Evolutionary conservation across 164 flowering plant species (phyloP).

Genomic region (Sextonia rubra): DNA sequence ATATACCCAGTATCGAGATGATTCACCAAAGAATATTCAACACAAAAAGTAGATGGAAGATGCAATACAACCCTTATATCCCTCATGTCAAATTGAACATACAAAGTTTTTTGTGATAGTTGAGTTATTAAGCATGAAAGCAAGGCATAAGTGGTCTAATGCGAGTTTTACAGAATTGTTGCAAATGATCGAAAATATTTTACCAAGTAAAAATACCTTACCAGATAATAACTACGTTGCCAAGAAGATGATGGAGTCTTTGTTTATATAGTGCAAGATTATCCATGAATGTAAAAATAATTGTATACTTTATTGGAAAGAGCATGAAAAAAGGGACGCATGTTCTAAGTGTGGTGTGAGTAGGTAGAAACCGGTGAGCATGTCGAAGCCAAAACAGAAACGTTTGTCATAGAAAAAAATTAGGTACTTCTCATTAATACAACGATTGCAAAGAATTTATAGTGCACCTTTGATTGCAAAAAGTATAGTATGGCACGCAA

Average conservation of each 20-base stretch:
- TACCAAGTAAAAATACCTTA: neutral
- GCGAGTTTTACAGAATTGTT: neutral
- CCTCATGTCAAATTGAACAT: neutral
- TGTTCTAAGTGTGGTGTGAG: neutral
- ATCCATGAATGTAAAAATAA: neutral
- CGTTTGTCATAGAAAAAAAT: neutral
- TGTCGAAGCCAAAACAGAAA: neutral
- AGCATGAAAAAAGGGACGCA: neutral
- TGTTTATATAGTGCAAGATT: neutral
- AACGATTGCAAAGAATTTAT: neutral
- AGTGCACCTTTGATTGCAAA: neutral
- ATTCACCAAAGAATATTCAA: neutral
- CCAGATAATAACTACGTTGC: neutral
- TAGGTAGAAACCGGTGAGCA: neutral
- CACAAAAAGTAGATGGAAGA: neutral
- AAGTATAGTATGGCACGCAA: neutral
- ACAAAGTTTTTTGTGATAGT: neutral
- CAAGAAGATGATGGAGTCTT: neutral
- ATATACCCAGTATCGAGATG: neutral
- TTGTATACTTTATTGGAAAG: neutral
- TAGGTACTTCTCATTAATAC: neutral
- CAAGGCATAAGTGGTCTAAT: neutral
- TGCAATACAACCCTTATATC: constrained; percentile 3
- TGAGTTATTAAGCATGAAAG: neutral
- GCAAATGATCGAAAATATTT: neutral